Base-by-base conservation (phyloP, 2,329 filamentous ascomycete genomes). In the Trichoderma hamatum region DNA sequence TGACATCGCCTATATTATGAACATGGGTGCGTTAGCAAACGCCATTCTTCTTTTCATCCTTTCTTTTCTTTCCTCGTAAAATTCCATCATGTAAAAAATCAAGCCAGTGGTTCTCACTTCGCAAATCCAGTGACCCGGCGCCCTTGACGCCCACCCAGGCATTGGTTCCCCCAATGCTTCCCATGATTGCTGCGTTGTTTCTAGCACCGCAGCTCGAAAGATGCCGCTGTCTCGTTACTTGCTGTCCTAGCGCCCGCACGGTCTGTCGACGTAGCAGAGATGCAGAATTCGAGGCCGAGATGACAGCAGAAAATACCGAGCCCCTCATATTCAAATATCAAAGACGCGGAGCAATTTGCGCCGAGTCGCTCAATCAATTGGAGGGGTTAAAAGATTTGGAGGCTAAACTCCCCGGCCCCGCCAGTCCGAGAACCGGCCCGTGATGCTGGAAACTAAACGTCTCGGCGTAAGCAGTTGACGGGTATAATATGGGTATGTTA, bases 1-100 rank as follows among this genome's bases (percentile, higher is more conserved):
- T 82, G 28, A 82, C 82, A 74, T 87, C 85, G 71, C 84, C 84
- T 85, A 59, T 13, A 24, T 6, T 43, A 5, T 24, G 46, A 49
- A 11, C 19, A n/a, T 24, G 7, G n/a, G 16, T 2, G 30, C 49
- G 28, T 62, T 14, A 51, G 39, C 24, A 51, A 43, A 43, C 1
- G 7, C 16, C n/a, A 4, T 3, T 9, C 10, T 43, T n/a, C 16
- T n/a, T 3, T 43, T 43, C 16, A n/a, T n/a, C 19, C 30, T 13
- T 59, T n/a, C 21, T 28, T 59, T 9, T 3, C 5, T 43, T 24
- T 59, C 14, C 5, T 10, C 9, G 9, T 30, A 30, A 30, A 30
- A 30, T 30, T 30, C 9, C 9, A 30, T 30, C 1, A 30, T 6
- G 9, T 6, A 30, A 30, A 30, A 30, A 43, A 36, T 3, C 36